These are phyloP conservation scores for Pythium chondricola DNA, from an alignment of 352 stramenopile species.

Conservation along the genomic window DNA sequence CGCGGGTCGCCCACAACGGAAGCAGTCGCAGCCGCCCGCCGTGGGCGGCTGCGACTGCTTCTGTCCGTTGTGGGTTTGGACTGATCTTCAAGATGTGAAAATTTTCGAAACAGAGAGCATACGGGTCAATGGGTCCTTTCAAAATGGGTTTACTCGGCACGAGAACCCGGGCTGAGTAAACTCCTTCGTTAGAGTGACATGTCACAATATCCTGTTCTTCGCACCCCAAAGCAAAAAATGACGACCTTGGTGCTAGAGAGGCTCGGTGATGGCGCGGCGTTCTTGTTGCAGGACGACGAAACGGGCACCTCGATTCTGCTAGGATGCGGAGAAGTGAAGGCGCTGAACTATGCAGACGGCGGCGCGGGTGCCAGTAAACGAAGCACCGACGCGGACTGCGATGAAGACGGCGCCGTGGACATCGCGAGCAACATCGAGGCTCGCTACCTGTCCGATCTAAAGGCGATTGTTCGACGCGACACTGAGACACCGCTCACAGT, in stretches of 20 bases:
- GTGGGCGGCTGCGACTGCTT: no score
- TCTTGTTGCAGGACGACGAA: constrained; percentile 55
- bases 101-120: background rate
- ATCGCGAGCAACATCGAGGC: constrained; percentile 20
- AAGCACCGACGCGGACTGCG: constrained; percentile 25
- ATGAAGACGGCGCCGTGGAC: constrained; percentile 31
- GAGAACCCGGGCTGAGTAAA: background rate
- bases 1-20: no score
- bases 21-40: no score
- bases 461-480: constrained; percentile 40
- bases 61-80: constrained; percentile 1
- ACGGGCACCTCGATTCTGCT: constrained; percentile 46
- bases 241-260: constrained; percentile 68
- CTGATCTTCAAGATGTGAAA: constrained; percentile 4
- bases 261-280: constrained; percentile 59
- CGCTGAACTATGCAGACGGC: constrained; percentile 9
- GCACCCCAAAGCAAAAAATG: no score
- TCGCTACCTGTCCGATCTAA: constrained; percentile 57
- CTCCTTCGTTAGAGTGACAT: no score
- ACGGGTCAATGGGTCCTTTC: background rate
- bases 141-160: background rate
- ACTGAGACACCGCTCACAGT: constrained; percentile 32
- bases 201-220: no score
- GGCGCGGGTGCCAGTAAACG: background rate
- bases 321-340: constrained; percentile 46